Percentiles rank a stretch among this genome's conserved stretches.
These are phyloP conservation scores for Beauveria caledonica DNA, from an alignment of 2,329 filamentous ascomycete species.

Conservation along the genomic window DNA sequence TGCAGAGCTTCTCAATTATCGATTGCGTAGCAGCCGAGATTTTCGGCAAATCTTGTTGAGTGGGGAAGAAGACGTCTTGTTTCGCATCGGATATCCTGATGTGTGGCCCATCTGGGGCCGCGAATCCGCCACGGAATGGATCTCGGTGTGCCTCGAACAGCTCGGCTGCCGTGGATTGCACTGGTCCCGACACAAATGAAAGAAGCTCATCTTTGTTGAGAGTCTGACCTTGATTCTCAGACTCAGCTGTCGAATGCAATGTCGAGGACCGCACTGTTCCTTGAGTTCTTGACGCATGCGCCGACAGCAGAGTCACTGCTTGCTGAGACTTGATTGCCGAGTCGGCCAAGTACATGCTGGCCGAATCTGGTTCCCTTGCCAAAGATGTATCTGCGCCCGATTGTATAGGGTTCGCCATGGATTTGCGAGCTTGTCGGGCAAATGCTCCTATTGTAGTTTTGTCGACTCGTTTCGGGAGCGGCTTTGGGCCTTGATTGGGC, in stretches of 20 bases:
- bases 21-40: constrained; percentile 27
- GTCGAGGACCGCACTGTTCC: neutral
- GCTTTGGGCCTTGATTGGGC: constrained; percentile 13
- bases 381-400: neutral
- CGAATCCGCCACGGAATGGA: constrained; percentile 47
- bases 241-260: neutral
- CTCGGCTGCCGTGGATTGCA: constrained; percentile 41
- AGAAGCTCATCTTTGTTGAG: constrained; percentile 38
- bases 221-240: constrained; percentile 12
- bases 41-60: constrained; percentile 30
- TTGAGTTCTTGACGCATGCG: neutral
- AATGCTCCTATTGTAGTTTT: constrained; percentile 4
- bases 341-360: neutral
- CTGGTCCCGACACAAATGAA: constrained; percentile 42
- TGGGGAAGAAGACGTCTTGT: constrained; percentile 41
- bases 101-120: constrained; percentile 39
- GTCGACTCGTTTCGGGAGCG: constrained; percentile 13
- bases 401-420: neutral
- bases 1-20: constrained; percentile 31
- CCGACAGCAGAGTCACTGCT: neutral
- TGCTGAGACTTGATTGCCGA: neutral
- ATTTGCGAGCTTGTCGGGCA: neutral
- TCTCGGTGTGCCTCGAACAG: constrained; percentile 44
- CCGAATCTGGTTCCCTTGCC: neutral
- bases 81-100: constrained; percentile 41